Percentiles rank a stretch among this genome's conserved stretches.
Conservation (phyloP, 208 protist species). For the Endotrypanum monterogeii region DNA sequence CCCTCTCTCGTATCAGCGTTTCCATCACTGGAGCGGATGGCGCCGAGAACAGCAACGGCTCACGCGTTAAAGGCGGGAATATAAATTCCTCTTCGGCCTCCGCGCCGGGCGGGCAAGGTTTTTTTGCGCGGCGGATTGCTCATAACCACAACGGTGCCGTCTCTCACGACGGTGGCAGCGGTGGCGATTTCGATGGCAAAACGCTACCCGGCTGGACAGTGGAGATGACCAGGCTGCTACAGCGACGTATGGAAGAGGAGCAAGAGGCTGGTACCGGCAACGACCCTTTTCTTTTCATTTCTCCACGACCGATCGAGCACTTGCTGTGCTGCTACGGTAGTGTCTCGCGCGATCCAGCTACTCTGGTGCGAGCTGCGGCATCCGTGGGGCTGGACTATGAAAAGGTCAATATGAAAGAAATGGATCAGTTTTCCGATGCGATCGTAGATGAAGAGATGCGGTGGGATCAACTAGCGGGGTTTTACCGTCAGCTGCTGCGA, state of each 20-base stretch:
- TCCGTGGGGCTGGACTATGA: constrained; percentile 18
- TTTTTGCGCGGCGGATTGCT: constrained; percentile 10
- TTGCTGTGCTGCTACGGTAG: constrained; percentile 35
- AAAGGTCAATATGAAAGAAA: constrained; percentile 22
- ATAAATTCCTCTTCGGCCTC: not conserved
- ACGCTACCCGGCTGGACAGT: constrained; percentile 5
- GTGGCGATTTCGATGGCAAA: constrained; percentile 1
- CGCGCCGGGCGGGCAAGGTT: not conserved
- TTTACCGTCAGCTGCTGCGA: constrained; percentile 68
- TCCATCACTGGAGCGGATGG: not conserved
- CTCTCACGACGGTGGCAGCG: not conserved
- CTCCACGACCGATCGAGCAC: constrained; percentile 25
- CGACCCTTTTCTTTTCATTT: constrained; percentile 31
- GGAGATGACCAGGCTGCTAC: constrained; percentile 27
- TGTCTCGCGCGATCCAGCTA: constrained; percentile 20
- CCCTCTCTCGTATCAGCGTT: not conserved
- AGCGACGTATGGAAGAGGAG: constrained; percentile 26
- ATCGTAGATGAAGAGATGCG: constrained; percentile 53
- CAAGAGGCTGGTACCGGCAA: constrained; percentile 14
- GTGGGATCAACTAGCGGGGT: constrained; percentile 67
- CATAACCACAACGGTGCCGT: not conserved
- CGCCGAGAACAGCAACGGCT: not conserved
- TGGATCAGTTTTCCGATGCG: constrained; percentile 38
- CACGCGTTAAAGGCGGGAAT: not conserved
- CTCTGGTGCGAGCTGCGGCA: constrained; percentile 18